phyloP scores from a whole-genome alignment of 2,329 filamentous ascomycete species.

The Neonectria punicea region DNA sequence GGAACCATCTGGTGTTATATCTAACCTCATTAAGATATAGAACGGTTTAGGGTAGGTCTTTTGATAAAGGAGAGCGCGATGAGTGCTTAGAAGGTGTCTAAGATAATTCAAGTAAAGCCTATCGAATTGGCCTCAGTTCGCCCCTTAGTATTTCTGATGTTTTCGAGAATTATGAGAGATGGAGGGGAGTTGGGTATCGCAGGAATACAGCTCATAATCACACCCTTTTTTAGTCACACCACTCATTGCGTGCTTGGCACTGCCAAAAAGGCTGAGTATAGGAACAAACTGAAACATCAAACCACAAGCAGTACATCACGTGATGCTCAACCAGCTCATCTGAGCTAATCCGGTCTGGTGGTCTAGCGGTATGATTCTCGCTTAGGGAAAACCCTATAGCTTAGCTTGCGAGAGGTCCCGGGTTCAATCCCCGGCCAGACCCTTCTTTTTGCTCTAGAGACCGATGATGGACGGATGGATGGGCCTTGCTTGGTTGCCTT shows the following conservation, averaged over 20 bases:
- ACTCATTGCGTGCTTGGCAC: no score
- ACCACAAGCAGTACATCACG: neutral
- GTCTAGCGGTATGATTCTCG: slow-evolving; percentile 48
- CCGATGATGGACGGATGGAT: no score
- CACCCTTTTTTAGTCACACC: no score
- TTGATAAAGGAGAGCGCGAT: neutral
- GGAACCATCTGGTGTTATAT: no score
- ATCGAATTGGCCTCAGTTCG: neutral
- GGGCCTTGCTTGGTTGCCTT: no score
- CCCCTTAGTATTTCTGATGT: no score
- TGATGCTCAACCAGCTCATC: neutral
- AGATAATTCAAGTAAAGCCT: neutral
- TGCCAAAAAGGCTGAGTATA: no score
- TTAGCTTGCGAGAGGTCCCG: slow-evolving; percentile 49
- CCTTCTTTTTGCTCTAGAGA: slow-evolving; percentile 29
- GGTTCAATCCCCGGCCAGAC: slow-evolving; percentile 56
- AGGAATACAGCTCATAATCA: no score
- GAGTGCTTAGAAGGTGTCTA: no score
- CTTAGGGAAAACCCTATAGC: slow-evolving; percentile 44
- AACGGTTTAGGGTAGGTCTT: neutral
- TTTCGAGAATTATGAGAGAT: no score
- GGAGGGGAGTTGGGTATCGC: no score
- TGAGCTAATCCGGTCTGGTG: slow-evolving; percentile 38
- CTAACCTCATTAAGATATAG: neutral
- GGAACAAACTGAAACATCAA: no score